Evolutionary conservation across 2,329 filamentous ascomycete species (phyloP).

Genomic region (Colletotrichum sp.): DNA sequence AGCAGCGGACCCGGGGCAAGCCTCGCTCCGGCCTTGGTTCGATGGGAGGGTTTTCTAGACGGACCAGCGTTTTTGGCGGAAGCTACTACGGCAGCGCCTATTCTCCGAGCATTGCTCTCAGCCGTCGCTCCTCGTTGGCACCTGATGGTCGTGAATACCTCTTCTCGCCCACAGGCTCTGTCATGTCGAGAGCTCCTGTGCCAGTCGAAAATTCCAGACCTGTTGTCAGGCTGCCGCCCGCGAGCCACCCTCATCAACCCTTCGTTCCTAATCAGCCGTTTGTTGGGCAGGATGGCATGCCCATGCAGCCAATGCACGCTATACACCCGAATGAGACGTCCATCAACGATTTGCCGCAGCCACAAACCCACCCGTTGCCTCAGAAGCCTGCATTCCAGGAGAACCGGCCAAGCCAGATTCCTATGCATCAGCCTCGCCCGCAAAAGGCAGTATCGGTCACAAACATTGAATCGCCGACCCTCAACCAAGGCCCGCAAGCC

Average conservation of each 20-base stretch:
- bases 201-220: conserved; percentile 69
- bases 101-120: conserved; percentile 86
- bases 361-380: conserved; percentile 63
- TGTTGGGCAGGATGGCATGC: conserved; percentile 1
- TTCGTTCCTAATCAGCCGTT: conserved; percentile 27
- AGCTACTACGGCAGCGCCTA: conserved; percentile 77
- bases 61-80: conserved; percentile 81
- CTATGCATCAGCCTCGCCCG: conserved; percentile 94
- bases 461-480: conserved; percentile 85
- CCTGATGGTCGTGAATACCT: conserved; percentile 73
- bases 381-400: conserved; percentile 65
- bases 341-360: conserved; percentile 59
- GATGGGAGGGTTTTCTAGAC: conserved; percentile 72
- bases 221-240: conserved; percentile 83
- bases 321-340: conserved; percentile 36
- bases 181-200: conserved; percentile 71
- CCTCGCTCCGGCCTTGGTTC: conserved; percentile 75
- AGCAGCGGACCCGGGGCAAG: conserved; percentile 79
- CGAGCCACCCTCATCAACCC: conserved; percentile 31
- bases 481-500: conserved; percentile 69
- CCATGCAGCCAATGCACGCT: background rate
- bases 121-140: conserved; percentile 81
- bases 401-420: conserved; percentile 56
- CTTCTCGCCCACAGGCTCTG: conserved; percentile 81
- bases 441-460: conserved; percentile 94